Conservation (phyloP, 2,329 filamentous ascomycete species). For the Trichoderma pleuroti region DNA sequence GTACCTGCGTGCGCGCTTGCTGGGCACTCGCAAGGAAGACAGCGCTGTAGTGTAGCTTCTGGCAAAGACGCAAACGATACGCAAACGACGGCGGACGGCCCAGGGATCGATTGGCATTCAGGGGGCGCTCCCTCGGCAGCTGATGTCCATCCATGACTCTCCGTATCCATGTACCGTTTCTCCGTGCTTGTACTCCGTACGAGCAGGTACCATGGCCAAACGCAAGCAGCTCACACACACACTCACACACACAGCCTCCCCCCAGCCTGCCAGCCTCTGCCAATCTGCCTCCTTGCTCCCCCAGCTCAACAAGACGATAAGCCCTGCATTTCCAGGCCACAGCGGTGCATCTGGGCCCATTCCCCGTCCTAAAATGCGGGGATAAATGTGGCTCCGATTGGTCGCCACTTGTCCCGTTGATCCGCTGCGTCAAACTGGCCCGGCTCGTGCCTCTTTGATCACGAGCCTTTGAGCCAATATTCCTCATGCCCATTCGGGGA, state of each 20-base stretch:
- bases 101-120: background rate
- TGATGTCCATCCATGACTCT: background rate
- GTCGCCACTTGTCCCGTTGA: slow-evolving; percentile 12
- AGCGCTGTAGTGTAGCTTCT: background rate
- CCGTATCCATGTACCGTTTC: background rate
- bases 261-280: background rate
- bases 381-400: slow-evolving; percentile 16
- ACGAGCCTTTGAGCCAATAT: slow-evolving; percentile 12
- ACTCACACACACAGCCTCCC: no score
- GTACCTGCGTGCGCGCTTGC: background rate
- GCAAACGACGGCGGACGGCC: slow-evolving; percentile 2
- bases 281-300: slow-evolving; percentile 5
- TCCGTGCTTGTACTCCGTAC: no score
- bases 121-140: background rate
- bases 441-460: slow-evolving; percentile 19
- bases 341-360: slow-evolving; percentile 10
- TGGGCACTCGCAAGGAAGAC: background rate
- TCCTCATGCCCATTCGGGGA: slow-evolving; percentile 8
- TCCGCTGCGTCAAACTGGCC: slow-evolving; percentile 14
- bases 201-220: background rate
- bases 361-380: slow-evolving; percentile 19
- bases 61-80: slow-evolving; percentile 9
- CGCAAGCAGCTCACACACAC: background rate
- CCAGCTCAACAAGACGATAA: slow-evolving; percentile 16
- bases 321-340: slow-evolving; percentile 15